Evolutionary conservation across 345 rosid genomes (phyloP), one percentile per base, ranked within the genome.

Genomic region (Camelina laxa): DNA sequence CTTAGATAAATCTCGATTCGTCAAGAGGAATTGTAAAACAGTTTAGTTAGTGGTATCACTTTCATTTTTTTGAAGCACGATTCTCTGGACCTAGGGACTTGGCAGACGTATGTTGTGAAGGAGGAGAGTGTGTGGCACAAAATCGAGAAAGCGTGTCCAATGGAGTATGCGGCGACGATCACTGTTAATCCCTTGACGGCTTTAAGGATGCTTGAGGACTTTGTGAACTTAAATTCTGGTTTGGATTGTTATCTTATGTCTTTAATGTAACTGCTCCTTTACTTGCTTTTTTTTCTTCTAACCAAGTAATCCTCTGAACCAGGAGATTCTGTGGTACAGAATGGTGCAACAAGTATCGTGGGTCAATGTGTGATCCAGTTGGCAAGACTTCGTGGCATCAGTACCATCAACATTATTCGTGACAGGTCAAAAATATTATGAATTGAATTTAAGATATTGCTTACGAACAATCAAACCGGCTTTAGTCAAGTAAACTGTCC

Each of bases 161-260:
- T 85, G 78, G 96, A 91, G 79, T 94, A 91, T 84, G 98, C 97
- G 20, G 93, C 97, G 0, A 90, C 98, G 4, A 74, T 91, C 38
- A 90, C 87, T 21, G 92, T 94, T 80, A 91, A 94, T 85, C 98
- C 98, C 36, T 85, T 89, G 83, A 85, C 89, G 33, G 89, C 98
- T 73, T 67, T 94, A 58, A 84, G 93, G 80, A 94, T 91, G 97
- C 95, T 94, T 17, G 92, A 87, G 71, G 97, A 91, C 72, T 90
- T 91, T 79, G 81, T 61, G 15, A 65, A 73, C 73, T 71, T 94
- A 53, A 82, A 82, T 50, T 67, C 93, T 57, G 96, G 97, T 86
- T 72, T 53, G 73, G 6, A 27, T 42, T 45, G 20, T 59, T 24
- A 51, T 65, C 30, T 51, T 20, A 2, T 2, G 16, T 45, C 42